These are phyloP conservation scores for Curvularia sp. DNA, from an alignment of 2,329 filamentous ascomycete genomes.

Conservation along the genomic window DNA sequence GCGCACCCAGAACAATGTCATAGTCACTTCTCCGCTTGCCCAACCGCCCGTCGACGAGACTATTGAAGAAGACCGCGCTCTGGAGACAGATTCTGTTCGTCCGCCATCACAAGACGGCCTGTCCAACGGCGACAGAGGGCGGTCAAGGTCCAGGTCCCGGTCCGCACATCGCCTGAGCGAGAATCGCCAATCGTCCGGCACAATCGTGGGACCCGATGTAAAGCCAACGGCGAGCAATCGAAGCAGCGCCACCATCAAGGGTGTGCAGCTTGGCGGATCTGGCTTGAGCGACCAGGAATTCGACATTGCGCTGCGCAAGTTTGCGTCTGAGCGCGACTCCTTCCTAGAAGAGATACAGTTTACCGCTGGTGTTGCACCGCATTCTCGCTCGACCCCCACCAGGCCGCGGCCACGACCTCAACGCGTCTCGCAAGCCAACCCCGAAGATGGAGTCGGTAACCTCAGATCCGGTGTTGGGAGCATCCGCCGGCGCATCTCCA, in stretches of 20 bases:
- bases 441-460: slow-evolving; percentile 62
- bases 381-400: slow-evolving; percentile 59
- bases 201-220: slow-evolving; percentile 54
- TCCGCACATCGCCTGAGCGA: slow-evolving; percentile 51
- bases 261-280: slow-evolving; percentile 50
- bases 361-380: slow-evolving; percentile 72
- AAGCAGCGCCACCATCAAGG: slow-evolving; percentile 69
- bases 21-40: slow-evolving; percentile 40
- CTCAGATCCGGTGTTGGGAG: slow-evolving; percentile 75
- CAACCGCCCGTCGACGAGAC: slow-evolving; percentile 58
- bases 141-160: slow-evolving; percentile 42
- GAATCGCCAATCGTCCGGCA: slow-evolving; percentile 59
- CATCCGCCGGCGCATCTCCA: slow-evolving; percentile 90
- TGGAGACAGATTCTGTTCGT: slow-evolving; percentile 59
- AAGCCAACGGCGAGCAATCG: slow-evolving; percentile 65
- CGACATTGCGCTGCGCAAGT: slow-evolving; percentile 90
- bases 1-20: slow-evolving; percentile 41
- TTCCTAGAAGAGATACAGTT: slow-evolving; percentile 94
- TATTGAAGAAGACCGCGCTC: slow-evolving; percentile 66
- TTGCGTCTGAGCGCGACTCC: slow-evolving; percentile 90
- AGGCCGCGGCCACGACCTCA: slow-evolving; percentile 80
- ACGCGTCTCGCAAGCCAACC: slow-evolving; percentile 65
- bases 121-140: slow-evolving; percentile 47
- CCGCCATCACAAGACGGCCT: slow-evolving; percentile 55
- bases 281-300: slow-evolving; percentile 81